These are phyloP conservation scores for Monosporascus sp. DNA, from an alignment of 2,329 filamentous ascomycete species.

Conservation along the genomic window DNA sequence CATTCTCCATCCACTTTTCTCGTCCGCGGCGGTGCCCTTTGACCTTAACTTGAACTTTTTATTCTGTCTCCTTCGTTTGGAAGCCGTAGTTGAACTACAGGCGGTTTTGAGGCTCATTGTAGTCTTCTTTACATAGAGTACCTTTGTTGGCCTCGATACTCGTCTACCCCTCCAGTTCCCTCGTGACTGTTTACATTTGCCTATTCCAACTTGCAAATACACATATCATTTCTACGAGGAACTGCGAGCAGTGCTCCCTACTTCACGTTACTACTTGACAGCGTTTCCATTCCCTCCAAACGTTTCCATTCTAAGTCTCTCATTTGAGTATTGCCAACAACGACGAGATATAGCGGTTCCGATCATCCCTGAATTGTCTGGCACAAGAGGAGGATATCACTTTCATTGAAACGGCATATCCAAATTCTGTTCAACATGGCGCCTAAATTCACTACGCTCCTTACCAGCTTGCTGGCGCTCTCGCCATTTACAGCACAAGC, in stretches of 20 bases:
- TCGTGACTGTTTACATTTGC: neutral
- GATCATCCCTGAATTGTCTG: slow-evolving; percentile 16
- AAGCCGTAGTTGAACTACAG: neutral
- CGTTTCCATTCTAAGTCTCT: slow-evolving; percentile 9
- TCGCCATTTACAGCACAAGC: slow-evolving; percentile 16
- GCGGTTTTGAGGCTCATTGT: neutral
- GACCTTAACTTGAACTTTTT: neutral
- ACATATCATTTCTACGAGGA: too few species aligned
- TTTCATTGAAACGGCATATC: neutral
- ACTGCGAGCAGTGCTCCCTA: neutral
- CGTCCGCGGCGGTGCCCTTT: too few species aligned
- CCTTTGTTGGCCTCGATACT: neutral
- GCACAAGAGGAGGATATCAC: slow-evolving; percentile 13
- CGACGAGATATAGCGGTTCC: neutral
- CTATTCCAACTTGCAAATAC: too few species aligned
- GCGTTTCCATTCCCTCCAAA: slow-evolving; percentile 4
- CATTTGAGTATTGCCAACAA: slow-evolving; percentile 1
- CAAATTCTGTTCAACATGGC: slow-evolving; percentile 19
- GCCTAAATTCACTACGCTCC: slow-evolving; percentile 20
- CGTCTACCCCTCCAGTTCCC: neutral
- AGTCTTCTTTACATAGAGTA: neutral
- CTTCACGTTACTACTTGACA: slow-evolving; percentile 3
- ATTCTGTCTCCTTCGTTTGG: neutral
- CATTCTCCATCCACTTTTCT: neutral
- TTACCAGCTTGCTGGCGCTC: slow-evolving; percentile 22